These are phyloP conservation scores for Pseudozyma sp. DNA, from an alignment of 1,284 basidiomycete genomes.

Conservation along the genomic window DNA sequence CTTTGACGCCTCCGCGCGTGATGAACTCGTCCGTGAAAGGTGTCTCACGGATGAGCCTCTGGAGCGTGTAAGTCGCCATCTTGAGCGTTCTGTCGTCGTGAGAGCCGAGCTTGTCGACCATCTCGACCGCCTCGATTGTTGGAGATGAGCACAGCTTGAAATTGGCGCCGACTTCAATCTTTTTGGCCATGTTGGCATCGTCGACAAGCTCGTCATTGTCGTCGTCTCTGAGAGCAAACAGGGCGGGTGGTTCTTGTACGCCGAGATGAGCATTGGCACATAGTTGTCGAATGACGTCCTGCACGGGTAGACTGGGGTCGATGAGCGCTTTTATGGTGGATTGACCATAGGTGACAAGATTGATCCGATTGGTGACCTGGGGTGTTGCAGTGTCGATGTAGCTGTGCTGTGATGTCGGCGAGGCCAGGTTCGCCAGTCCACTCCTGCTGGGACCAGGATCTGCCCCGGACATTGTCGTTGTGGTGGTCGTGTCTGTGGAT, in stretches of 20 bases:
- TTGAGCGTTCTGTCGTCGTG: slow-evolving; percentile 76
- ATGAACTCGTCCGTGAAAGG: slow-evolving; percentile 89
- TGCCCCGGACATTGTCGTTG: slow-evolving; percentile 18
- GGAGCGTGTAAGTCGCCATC: slow-evolving; percentile 81
- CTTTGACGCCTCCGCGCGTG: slow-evolving; percentile 75
- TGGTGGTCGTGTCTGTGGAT: not conserved
- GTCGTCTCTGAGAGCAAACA: slow-evolving; percentile 83
- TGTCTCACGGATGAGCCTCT: slow-evolving; percentile 89
- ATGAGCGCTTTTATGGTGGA: slow-evolving; percentile 62
- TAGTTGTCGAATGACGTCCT: slow-evolving; percentile 67
- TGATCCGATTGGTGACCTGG: slow-evolving; percentile 48
- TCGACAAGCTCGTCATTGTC: slow-evolving; percentile 90
- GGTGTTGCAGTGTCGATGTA: slow-evolving; percentile 19
- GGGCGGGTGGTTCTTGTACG: slow-evolving; percentile 81
- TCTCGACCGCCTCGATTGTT: slow-evolving; percentile 82
- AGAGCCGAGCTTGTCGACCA: slow-evolving; percentile 77
- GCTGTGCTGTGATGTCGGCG: slow-evolving; percentile 12
- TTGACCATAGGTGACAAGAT: slow-evolving; percentile 59
- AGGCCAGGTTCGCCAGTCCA: slow-evolving; percentile 9
- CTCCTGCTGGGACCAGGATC: slow-evolving; percentile 27
- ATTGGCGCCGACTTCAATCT: slow-evolving; percentile 60
- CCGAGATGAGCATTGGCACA: slow-evolving; percentile 74
- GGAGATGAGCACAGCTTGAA: slow-evolving; percentile 80
- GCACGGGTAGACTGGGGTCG: slow-evolving; percentile 54
- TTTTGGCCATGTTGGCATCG: slow-evolving; percentile 71